A percentile compares a stretch with the other conserved stretches of the same genome.
Conservation (phyloP, 2,329 filamentous ascomycete genomes). For the Phaeophleospora eucalypticola region DNA sequence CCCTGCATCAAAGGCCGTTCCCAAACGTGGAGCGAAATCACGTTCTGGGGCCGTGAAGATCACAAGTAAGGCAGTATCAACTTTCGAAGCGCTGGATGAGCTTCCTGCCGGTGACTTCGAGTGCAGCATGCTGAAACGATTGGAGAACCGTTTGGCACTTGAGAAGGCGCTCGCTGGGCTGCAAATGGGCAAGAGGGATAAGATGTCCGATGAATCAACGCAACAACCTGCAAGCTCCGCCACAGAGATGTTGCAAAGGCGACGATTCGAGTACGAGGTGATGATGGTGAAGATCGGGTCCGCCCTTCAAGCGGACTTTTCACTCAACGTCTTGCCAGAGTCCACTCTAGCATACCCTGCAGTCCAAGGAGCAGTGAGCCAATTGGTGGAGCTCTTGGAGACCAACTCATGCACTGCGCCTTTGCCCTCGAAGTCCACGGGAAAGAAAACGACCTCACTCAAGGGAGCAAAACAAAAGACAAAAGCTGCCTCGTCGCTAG, state of each 20-base stretch:
- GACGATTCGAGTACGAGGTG: slow-evolving; percentile 9
- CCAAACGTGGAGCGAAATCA: neutral
- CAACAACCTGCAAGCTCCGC: too few species aligned
- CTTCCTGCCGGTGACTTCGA: neutral
- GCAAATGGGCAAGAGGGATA: neutral
- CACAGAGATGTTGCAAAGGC: neutral
- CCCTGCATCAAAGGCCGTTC: neutral
- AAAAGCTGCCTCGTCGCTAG: slow-evolving; percentile 6
- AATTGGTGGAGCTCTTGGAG: neutral
- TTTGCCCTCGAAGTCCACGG: neutral
- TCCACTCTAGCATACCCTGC: slow-evolving; percentile 86
- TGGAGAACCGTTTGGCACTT: neutral
- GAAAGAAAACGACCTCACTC: slow-evolving; percentile 3
- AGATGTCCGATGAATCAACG: too few species aligned
- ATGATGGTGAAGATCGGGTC: slow-evolving; percentile 11
- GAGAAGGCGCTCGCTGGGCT: neutral
- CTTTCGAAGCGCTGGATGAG: neutral
- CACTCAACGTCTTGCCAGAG: slow-evolving; percentile 56
- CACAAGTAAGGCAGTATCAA: neutral
- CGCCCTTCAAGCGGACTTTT: slow-evolving; percentile 59
- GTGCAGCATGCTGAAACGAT: neutral
- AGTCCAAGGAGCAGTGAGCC: slow-evolving; percentile 35
- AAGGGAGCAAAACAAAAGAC: slow-evolving; percentile 9
- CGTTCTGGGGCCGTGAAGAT: neutral
- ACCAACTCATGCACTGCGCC: neutral